Evolutionary conservation across 768 basidiomycete species (phyloP).

Genomic region (Trametes sanguinea): DNA sequence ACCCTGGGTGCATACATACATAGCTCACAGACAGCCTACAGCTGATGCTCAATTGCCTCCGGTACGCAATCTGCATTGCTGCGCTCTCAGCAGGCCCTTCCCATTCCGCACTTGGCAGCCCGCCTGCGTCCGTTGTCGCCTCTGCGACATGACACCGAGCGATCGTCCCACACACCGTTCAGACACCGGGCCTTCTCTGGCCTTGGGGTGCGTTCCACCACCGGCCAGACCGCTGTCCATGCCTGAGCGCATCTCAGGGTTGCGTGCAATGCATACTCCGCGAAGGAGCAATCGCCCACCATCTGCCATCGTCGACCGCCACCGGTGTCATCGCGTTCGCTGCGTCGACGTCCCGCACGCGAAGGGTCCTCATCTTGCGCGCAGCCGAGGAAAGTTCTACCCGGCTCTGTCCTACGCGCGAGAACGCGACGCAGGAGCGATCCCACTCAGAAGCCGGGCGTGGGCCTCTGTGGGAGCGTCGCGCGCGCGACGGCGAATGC

Average conservation of each 20-base stretch:
- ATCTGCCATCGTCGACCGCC: conserved; percentile 1
- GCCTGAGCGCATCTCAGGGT: neutral
- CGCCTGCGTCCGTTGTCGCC: neutral
- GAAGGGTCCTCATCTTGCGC: neutral
- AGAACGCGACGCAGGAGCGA: neutral
- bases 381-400: neutral
- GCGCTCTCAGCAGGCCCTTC: neutral
- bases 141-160: neutral
- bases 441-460: conserved; percentile 7
- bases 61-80: neutral
- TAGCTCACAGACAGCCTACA: neutral
- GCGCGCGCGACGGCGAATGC: too few relatives aligned
- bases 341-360: too few relatives aligned
- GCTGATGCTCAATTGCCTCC: conserved; percentile 1
- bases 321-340: neutral
- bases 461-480: neutral
- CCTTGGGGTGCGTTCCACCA: conserved; percentile 16
- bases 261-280: conserved; percentile 2
- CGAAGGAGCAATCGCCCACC: conserved; percentile 3
- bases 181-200: conserved; percentile 20
- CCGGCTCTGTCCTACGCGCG: neutral
- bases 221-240: conserved; percentile 12
- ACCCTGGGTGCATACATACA: neutral
- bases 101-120: conserved; percentile 9
- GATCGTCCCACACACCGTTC: conserved; percentile 18